Evolutionary conservation across 192 early-diverging fungal species (phyloP), one percentile per base, ranked within the genome.

Genomic region (Haplosporangium gracile): DNA sequence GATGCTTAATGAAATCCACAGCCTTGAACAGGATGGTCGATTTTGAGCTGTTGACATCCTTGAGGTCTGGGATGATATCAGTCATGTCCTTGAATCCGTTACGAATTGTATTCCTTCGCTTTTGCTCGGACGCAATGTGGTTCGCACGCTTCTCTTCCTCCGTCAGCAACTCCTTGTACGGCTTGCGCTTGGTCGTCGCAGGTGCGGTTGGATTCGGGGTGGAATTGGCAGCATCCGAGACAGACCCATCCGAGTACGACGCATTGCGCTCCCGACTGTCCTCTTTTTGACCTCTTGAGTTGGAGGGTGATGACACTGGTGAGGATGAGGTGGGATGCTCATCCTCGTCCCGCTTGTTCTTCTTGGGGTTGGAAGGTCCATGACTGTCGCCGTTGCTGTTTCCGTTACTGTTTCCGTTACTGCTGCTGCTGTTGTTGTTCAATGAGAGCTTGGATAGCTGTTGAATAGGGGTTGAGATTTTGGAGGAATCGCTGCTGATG

Each of bases 51-150:
- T 89, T 92, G n/a, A 92, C 80, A 55, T 93, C 93, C 57, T 90
- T 96, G 39, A 98, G 89, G 7, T 92, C 94, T 20, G 97, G 96
- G 53, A 98, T 95, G 39, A 97, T 92, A 53, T 96, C 94, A 13
- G 95, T 95, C 76, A 99, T 93, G 82, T 97, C 93, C 86, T 97
- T 95, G 91, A 97, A 97, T 51, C 97, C 97, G 43, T 89, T 89
- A 10, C 96, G 93, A 68, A 96, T 95, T 11, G 92, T 90, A 42
- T 94, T 93, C 39, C 95, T 80, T 47, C 95, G 92, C 77, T 95
- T 95, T 78, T 96, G 94, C 81, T 96, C 95, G 0, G 94, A 95
- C 11, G 90, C 89, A 72, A 96, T 95, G 77, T 96, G 95, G 81
- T 96, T 96, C 5, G 92, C 90, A 29, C 93, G 80, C 70, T 95